A percentile compares a stretch with the other conserved stretches of the same genome.
Conservation (phyloP, 768 basidiomycete species). For the Boletus rubropictus region DNA sequence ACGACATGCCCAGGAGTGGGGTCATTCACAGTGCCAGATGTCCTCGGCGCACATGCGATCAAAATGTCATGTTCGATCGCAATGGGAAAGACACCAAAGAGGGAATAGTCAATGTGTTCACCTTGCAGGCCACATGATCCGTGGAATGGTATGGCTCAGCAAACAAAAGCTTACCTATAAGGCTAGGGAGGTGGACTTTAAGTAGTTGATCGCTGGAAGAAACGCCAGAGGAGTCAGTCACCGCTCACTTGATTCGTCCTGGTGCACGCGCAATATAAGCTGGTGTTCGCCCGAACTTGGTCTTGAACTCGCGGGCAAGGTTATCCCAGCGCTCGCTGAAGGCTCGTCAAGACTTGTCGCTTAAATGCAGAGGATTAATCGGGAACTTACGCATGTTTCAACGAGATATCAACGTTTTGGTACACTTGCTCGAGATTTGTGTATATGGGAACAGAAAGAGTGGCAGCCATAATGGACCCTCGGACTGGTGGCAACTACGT, state of each 20-base stretch:
- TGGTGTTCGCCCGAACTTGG: constrained; percentile 60
- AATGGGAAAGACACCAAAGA: constrained; percentile 81
- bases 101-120: constrained; percentile 79
- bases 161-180: constrained; percentile 30
- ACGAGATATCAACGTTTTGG: constrained; percentile 44
- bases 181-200: constrained; percentile 13
- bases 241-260: constrained; percentile 68
- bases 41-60: constrained; percentile 61
- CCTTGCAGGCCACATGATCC: constrained; percentile 38
- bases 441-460: constrained; percentile 57
- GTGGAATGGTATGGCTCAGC: neutral
- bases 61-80: constrained; percentile 82
- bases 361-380: neutral
- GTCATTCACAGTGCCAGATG: constrained; percentile 6
- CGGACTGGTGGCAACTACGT: too few species aligned
- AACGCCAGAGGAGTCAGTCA: neutral
- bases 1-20: constrained; percentile 48
- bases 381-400: constrained; percentile 43
- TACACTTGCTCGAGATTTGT: constrained; percentile 53
- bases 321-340: constrained; percentile 51
- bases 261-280: constrained; percentile 71
- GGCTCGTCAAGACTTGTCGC: neutral
- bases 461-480: constrained; percentile 41
- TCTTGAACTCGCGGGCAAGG: constrained; percentile 55
- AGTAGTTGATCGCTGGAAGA: neutral